A percentile compares a stretch with the other conserved stretches of the same genome.
phyloP scores from a whole-genome alignment of 495 filamentous ascomycete species.

The Neurospora sp. region DNA sequence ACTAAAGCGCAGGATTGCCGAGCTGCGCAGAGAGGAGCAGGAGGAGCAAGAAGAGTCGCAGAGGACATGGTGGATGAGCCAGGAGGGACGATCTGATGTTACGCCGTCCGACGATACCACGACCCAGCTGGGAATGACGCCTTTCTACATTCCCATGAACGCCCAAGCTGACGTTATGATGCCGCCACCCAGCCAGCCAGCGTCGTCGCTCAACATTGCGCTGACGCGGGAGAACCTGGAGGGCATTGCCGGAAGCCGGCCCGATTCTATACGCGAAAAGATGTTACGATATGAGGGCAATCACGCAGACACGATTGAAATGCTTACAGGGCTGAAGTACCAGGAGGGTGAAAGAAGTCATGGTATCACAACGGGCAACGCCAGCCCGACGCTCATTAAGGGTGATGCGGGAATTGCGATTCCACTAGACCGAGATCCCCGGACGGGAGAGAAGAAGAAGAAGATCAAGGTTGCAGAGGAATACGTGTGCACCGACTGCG shows the following conservation, averaged over 20 bases:
- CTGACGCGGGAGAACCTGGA: conserved; percentile 73
- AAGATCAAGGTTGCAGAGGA: conserved; percentile 85
- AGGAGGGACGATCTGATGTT: conserved; percentile 45
- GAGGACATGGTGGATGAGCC: conserved; percentile 40
- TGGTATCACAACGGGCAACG: conserved; percentile 79
- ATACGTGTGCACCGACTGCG: conserved; percentile 94
- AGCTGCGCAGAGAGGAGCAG: conserved; percentile 76
- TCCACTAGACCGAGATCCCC: conserved; percentile 58
- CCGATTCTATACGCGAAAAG: conserved; percentile 68
- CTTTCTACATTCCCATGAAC: conserved; percentile 12
- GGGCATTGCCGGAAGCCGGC: conserved; percentile 54
- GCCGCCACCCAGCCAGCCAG: conserved; percentile 60
- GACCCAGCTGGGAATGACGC: conserved; percentile 4
- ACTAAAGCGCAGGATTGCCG: conserved; percentile 69
- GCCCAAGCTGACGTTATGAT: conserved; percentile 35
- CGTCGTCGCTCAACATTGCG: conserved; percentile 45
- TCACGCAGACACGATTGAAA: conserved; percentile 83
- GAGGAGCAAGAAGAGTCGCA: conserved; percentile 56
- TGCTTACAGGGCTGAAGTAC: conserved; percentile 84
- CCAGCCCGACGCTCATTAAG: conserved; percentile 67
- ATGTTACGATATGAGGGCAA: conserved; percentile 68
- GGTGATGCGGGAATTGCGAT: conserved; percentile 83
- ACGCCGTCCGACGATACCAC: conserved; percentile 40
- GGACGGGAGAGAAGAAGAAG: conserved; percentile 70
- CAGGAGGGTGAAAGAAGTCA: conserved; percentile 80